Conservation (phyloP, 2,329 filamentous ascomycete species). For the Alternaria sp. region DNA sequence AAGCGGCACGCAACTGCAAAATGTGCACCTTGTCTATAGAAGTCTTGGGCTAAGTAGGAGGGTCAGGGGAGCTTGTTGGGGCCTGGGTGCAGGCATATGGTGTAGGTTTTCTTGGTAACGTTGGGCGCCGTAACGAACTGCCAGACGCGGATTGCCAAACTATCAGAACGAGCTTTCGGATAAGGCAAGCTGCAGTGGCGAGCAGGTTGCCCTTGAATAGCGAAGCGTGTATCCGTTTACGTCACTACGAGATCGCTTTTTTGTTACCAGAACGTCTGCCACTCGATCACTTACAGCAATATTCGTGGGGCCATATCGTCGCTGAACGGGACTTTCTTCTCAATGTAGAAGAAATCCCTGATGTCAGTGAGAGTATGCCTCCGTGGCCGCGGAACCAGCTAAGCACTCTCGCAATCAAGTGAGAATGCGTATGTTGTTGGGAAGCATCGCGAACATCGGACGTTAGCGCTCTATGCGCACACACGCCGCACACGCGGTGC, state of each 20-base stretch:
- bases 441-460: not conserved
- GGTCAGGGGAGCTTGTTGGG: not conserved
- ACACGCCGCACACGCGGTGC: slow-evolving; percentile 6
- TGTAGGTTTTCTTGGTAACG: not conserved
- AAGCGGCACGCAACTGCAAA: not conserved
- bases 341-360: not conserved
- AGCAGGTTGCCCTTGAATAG: not conserved
- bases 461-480: slow-evolving; percentile 6
- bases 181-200: not conserved
- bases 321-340: not conserved
- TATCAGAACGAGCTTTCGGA: not conserved
- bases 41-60: not conserved
- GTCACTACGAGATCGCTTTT: not conserved
- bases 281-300: not conserved
- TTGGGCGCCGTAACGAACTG: not conserved
- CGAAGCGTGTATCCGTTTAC: not conserved
- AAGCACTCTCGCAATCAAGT: not conserved
- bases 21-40: not conserved
- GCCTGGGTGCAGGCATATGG: not conserved
- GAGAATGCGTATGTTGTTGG: slow-evolving; percentile 3
- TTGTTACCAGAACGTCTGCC: not conserved
- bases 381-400: slow-evolving; percentile 4
- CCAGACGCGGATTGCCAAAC: not conserved
- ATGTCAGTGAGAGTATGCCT: not conserved
- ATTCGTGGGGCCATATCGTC: not conserved